Evolutionary conservation across 495 filamentous ascomycete species (phyloP), one percentile per base, ranked within the genome.

Genomic region (Coniosporium apollinis): DNA sequence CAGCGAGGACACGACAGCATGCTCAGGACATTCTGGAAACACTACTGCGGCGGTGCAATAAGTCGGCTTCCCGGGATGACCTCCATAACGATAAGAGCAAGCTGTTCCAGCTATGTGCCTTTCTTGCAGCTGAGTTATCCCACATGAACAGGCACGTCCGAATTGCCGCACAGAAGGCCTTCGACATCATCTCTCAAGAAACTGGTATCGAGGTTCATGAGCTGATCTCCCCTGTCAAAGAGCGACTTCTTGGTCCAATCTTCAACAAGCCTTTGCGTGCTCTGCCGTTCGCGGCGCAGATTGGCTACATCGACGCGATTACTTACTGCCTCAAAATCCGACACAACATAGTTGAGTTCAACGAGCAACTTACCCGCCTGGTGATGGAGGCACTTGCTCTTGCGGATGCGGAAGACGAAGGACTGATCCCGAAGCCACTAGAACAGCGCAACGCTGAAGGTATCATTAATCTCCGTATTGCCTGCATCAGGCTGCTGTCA

Each of bases 301-400:
- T 99, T 48, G 91, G 89, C 7, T 96, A 87, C 51, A 92, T 99
- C 44, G 89, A 96, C 54, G 91, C 86, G 4, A 84, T 99, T 44
- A 89, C 82, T 0, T 96, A 85, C 54, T 91, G 83, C 54, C 66
- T 99, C 56, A 72, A 76, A 18, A 62, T 96, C 19, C 81, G 87
- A 44, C 72, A 78, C 28, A 77, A 85, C 36, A 83, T 94, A 34
- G 67, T 96, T 15, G 68, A 75, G 10, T 92, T 94, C 52, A 86
- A 93, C 47, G 86, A 94, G 29, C 69, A 82, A 38, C 69, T 94
- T 16, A 91, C 83, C 45, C 71, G 91, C 3, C 61, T 99, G 28
- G 67, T 99, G 43, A 74, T 86, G 65, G 91, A 99, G 54, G 82
- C 87, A 9, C 62, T 96, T 19, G 87, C 84, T 0, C 64, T 96